phyloP scores from a whole-genome alignment of 75 land plant genomes.

The Gnetum montanum region DNA sequence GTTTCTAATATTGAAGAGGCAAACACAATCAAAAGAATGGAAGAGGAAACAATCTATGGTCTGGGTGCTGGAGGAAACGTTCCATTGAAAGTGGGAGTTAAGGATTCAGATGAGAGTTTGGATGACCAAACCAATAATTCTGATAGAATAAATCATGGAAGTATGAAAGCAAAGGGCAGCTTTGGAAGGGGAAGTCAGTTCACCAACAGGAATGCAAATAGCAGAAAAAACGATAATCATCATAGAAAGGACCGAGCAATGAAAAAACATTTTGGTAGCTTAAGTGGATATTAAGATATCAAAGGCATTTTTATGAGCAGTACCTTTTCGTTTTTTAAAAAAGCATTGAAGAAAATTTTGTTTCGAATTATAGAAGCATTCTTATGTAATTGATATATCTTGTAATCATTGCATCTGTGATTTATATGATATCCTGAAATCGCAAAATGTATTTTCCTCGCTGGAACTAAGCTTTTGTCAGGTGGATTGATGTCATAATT shows the following conservation, averaged over 20 bases:
- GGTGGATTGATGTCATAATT: too few species aligned
- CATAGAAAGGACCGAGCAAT: slow-evolving; percentile 72
- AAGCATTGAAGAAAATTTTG: too few species aligned
- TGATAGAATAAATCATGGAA: neutral
- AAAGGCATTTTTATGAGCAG: too few species aligned
- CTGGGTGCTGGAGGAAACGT: slow-evolving; percentile 91
- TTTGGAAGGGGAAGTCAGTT: slow-evolving; percentile 14
- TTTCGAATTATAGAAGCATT: too few species aligned
- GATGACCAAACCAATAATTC: neutral
- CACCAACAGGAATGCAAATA: slow-evolving; percentile 3
- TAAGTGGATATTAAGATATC: slow-evolving; percentile 37
- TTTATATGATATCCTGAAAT: too few species aligned
- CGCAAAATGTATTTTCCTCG: too few species aligned
- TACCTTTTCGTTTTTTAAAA: too few species aligned
- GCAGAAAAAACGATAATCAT: slow-evolving; percentile 22
- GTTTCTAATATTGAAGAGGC: slow-evolving; percentile 69
- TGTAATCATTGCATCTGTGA: too few species aligned
- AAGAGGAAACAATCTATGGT: slow-evolving; percentile 61
- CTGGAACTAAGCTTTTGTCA: too few species aligned
- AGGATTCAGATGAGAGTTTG: slow-evolving; percentile 2
- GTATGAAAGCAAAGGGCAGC: slow-evolving; percentile 16
- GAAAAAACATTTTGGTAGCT: slow-evolving; percentile 71
- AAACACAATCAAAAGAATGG: slow-evolving; percentile 34
- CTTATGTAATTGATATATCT: too few species aligned
- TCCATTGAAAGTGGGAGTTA: slow-evolving; percentile 16